Conservation (phyloP, 306 rosid genomes). For the Cucurbita pepo region DNA sequence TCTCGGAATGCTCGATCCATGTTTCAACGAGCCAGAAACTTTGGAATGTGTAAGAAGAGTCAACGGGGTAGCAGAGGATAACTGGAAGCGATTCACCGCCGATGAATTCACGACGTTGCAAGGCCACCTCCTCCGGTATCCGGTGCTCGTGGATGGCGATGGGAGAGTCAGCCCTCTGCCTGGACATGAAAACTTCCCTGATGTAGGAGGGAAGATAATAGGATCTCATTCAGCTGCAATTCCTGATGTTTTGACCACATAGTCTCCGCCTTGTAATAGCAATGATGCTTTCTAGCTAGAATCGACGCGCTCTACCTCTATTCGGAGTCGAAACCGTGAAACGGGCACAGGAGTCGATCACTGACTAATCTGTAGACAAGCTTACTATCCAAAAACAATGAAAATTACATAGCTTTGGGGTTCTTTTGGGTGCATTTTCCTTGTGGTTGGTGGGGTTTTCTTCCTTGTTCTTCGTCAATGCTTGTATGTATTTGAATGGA, state of each 20-base stretch:
- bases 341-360: neutral
- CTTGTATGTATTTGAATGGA: neutral
- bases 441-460: neutral
- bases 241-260: constrained; percentile 74
- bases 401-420: neutral
- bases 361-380: neutral
- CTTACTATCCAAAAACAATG: neutral
- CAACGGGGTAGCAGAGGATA: constrained; percentile 43
- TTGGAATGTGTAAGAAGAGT: constrained; percentile 57
- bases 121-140: constrained; percentile 83
- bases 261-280: neutral
- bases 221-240: constrained; percentile 36
- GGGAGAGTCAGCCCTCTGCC: constrained; percentile 42
- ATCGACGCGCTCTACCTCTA: neutral
- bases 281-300: neutral
- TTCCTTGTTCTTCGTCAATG: neutral
- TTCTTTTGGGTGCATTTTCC: neutral
- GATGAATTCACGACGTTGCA: constrained; percentile 30
- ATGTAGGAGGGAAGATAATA: constrained; percentile 63
- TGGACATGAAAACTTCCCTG: constrained; percentile 55
- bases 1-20: constrained; percentile 34
- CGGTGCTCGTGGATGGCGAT: constrained; percentile 34
- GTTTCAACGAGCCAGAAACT: constrained; percentile 49
- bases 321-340: neutral
- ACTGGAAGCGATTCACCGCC: constrained; percentile 36